These are phyloP conservation scores for Zygosaccharomyces sapae DNA, from an alignment of 1,139 yeast genomes.

Conservation along the genomic window DNA sequence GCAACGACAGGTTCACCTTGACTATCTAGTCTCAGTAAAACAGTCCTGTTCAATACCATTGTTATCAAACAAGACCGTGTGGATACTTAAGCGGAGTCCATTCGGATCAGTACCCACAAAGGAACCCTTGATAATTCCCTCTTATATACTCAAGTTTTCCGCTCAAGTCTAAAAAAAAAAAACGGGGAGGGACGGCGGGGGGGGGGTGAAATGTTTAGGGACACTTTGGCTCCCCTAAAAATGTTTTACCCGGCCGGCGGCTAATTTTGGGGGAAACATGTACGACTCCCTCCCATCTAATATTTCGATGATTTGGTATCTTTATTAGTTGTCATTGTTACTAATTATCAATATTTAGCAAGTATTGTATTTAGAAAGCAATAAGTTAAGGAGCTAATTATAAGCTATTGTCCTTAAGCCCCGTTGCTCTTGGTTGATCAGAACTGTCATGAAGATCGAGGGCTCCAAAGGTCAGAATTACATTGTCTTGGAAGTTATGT, in stretches of 20 bases:
- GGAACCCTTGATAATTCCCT: not conserved
- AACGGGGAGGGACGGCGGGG: not conserved
- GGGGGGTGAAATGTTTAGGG: not conserved
- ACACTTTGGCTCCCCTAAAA: not conserved
- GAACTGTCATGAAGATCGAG: not conserved
- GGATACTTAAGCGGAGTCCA: not conserved
- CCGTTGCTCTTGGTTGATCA: not conserved
- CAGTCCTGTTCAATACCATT: constrained; percentile 18
- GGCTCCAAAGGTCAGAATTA: not conserved
- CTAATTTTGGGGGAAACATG: no score
- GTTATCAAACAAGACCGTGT: not conserved
- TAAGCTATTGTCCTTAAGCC: not conserved
- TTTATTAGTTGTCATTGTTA: no score
- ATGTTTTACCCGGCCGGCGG: not conserved
- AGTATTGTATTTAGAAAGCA: no score
- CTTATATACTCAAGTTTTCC: not conserved
- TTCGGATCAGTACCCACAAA: not conserved
- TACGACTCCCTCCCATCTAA: no score
- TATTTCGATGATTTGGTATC: no score
- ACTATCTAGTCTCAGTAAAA: constrained; percentile 51
- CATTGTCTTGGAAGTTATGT: no score
- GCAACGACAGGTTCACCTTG: constrained; percentile 54
- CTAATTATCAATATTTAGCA: no score
- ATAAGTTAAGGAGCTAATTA: no score
- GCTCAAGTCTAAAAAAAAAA: not conserved